Evolutionary conservation across 2,329 filamentous ascomycete species (phyloP), one percentile per base, ranked within the genome.

Genomic region (Monascus ruber): DNA sequence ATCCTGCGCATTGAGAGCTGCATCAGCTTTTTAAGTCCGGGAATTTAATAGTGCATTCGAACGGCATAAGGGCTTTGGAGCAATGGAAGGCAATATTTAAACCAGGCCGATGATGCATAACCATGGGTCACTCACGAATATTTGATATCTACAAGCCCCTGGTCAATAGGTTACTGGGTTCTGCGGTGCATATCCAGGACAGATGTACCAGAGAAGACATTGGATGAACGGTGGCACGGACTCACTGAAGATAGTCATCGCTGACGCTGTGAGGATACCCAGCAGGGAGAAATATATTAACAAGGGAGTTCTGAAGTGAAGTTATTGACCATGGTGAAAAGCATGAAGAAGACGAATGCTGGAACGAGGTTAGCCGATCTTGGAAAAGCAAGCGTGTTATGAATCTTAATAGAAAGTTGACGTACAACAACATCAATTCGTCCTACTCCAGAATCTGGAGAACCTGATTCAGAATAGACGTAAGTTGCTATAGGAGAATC

Each of bases 261-360:
- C 83, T 89, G 26, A 95, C 88, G 36, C 81, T 91, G 48, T 87
- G 76, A 1, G 87, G 88, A 60, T 82, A 95, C n/a, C 87, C 87
- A 1, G 83, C 79, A 0, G 88, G 88, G 1, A 94, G 71, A 56
- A 94, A 94, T 26, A 88, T 75, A 48, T 85, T 79, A 33, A 87
- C 57, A 2, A 76, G 45, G 47, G 58, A 49, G 62, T 62, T 48
- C 55, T 52, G 17, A 25, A 61, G 44, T 10, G 53, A 47, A 27
- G 45, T 46, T 5, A 45, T 28, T 27, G 52, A 56, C 52, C 53
- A 56, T 44, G 47, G 38, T 27, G 43, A 44, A 1, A 42, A 41
- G 8, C 45, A 39, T 11, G 42, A 10, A 8, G 49, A 46, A 26
- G 50, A 39, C 26, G 43, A 37, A 47, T 47, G 41, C 43, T 48